Evolutionary conservation across 768 basidiomycete species (phyloP).

Genomic region (Lactarius hatsudake): DNA sequence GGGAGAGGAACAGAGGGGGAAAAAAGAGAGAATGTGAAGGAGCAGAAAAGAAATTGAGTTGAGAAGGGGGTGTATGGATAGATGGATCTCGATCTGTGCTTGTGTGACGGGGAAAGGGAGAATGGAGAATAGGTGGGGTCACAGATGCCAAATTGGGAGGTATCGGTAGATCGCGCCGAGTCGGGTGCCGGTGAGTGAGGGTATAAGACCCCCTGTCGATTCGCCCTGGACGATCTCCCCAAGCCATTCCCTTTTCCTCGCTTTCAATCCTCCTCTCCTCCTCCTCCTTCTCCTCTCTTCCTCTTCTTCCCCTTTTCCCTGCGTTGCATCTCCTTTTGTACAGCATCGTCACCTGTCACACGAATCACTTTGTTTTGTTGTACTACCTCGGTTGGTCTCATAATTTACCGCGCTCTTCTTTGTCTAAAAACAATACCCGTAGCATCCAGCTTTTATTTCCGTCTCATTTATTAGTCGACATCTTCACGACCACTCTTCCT

Average conservation of each 20-base stretch:
- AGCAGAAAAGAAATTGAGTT: not conserved
- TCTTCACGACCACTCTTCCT: conserved; percentile 29
- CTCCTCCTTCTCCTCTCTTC: conserved; percentile 25
- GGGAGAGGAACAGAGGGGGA: no score
- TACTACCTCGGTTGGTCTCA: conserved; percentile 29
- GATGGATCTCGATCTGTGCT: conserved; percentile 20
- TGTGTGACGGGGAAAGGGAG: conserved; percentile 16
- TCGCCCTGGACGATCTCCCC: conserved; percentile 16
- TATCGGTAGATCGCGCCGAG: conserved; percentile 22
- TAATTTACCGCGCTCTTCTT: conserved; percentile 24
- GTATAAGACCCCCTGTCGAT: conserved; percentile 18
- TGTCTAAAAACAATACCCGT: conserved; percentile 8
- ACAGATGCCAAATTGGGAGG: conserved; percentile 19
- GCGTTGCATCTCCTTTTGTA: conserved; percentile 26
- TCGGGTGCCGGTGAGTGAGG: not conserved
- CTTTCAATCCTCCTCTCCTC: conserved; percentile 26
- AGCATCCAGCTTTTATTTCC: conserved; percentile 28
- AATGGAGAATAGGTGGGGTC: conserved; percentile 28
- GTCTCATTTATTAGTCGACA: conserved; percentile 30
- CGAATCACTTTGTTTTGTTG: conserved; percentile 33
- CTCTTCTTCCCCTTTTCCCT: conserved; percentile 22
- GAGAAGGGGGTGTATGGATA: not conserved
- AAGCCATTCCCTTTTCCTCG: conserved; percentile 23
- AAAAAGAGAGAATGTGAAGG: not conserved
- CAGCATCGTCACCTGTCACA: conserved; percentile 41